Percentiles rank a stretch among this genome's conserved stretches.
Evolutionary conservation across 495 filamentous ascomycete genomes (phyloP).

Genomic region (Aspergillus sclerotioniger): DNA sequence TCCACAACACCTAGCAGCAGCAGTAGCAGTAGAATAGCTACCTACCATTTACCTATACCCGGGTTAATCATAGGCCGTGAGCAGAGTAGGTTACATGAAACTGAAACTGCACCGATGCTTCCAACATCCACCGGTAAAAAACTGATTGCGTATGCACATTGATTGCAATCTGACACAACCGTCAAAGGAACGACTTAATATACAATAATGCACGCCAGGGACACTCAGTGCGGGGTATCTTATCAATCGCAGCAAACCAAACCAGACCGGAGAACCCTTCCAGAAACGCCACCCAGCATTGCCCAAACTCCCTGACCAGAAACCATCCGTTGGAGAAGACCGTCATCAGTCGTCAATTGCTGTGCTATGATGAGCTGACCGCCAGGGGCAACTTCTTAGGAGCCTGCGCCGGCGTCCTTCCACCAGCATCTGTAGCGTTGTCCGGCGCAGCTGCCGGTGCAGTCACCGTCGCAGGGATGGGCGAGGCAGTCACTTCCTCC

Average conservation of each 20-base stretch:
- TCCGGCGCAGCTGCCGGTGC: constrained; percentile 8
- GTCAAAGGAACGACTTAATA: background rate
- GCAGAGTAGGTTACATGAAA: no score
- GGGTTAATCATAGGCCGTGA: no score
- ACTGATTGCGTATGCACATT: background rate
- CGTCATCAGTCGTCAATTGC: constrained; percentile 11
- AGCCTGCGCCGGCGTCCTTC: constrained; percentile 25
- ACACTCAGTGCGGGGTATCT: constrained; percentile 14
- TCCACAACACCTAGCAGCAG: background rate
- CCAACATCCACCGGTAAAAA: constrained; percentile 4
- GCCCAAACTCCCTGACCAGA: background rate
- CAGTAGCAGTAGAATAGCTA: background rate
- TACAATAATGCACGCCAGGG: constrained; percentile 1
- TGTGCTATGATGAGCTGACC: constrained; percentile 13
- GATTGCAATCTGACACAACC: background rate
- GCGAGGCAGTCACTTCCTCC: constrained; percentile 26
- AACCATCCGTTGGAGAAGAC: constrained; percentile 1
- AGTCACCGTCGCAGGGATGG: constrained; percentile 16
- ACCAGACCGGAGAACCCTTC: background rate
- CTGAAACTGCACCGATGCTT: constrained; percentile 5
- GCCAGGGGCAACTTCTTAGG: constrained; percentile 27
- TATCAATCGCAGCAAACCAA: constrained; percentile 6
- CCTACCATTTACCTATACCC: background rate
- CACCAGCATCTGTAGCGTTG: constrained; percentile 20
- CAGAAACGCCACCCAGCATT: background rate